phyloP scores from a whole-genome alignment of 768 basidiomycete species.

The Pulveroboletus sp. region DNA sequence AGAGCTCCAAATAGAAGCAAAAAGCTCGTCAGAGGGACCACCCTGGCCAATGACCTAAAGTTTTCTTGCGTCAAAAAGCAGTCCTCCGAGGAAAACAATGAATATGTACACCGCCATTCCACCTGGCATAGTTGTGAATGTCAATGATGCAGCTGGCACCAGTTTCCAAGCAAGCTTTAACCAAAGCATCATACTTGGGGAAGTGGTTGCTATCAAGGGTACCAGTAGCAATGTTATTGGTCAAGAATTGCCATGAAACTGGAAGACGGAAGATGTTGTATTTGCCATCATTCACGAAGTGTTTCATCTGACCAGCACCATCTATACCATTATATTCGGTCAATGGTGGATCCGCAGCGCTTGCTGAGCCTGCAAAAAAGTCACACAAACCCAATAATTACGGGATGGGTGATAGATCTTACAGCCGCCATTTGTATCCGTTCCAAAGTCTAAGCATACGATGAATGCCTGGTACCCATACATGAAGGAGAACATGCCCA shows the following conservation, averaged over 20 bases:
- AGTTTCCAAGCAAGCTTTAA: conserved; percentile 9
- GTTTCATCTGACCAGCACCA: conserved; percentile 47
- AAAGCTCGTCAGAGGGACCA: conserved; percentile 9
- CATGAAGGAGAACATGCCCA: neutral
- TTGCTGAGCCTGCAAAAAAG: neutral
- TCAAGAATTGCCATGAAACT: conserved; percentile 53
- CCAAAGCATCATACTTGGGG: conserved; percentile 7
- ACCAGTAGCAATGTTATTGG: conserved; percentile 36
- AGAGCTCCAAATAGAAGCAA: conserved; percentile 12
- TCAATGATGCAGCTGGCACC: conserved; percentile 12
- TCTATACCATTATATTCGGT: conserved; percentile 6
- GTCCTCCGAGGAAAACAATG: neutral
- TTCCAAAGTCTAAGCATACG: conserved; percentile 5
- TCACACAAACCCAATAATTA: neutral
- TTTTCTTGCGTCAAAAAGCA: neutral
- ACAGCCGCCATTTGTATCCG: conserved; percentile 9
- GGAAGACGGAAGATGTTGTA: conserved; percentile 57
- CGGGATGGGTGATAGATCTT: neutral
- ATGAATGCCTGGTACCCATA: neutral
- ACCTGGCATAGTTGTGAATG: conserved; percentile 15
- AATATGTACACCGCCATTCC: conserved; percentile 1
- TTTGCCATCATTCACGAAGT: conserved; percentile 50
- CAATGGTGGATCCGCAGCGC: conserved; percentile 7
- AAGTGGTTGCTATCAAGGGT: conserved; percentile 27
- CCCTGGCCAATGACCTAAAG: conserved; percentile 13